Base-by-base conservation (phyloP, 768 basidiomycete species). In the Russula foetens region DNA sequence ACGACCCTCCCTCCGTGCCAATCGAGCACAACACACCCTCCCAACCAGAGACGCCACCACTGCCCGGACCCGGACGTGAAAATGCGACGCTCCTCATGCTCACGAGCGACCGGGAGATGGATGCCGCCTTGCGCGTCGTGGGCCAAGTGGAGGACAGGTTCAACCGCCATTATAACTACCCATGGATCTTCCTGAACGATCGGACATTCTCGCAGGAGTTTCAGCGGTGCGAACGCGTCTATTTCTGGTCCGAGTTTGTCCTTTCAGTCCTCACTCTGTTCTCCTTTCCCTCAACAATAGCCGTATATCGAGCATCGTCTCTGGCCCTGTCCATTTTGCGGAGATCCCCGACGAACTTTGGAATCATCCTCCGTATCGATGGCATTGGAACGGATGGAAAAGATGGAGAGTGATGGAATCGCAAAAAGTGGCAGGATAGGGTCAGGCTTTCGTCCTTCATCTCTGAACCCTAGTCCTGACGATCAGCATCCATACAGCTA, bases 111-210 rank as follows among this genome's bases (percentile, higher is more conserved):
- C 72, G 74, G 33, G 88, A 90, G 60, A 66, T 86, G 7, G 64
- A 77, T n/a, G 77, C 79, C 19, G 80, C 85, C 49, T 72, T 87
- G 55, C 73, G 74, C 41, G 87, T 84, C 63, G 84, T 93, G 65
- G 80, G 80, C 63, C 81, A 88, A 70, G 73, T 92, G 74, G 96
- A 98, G 74, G 87, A 91, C 69, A 77, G 88, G 43, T 97, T 97
- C 75, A 98, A 98, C 72, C 75, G 76, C 46, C 81, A 78, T 61
- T 88, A 82, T 66, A 77, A 80, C 21, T 96, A 97, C 68, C 90
- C 92, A 4, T 97, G 90, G 71, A 85, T 92, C 28, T 88, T 97
- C 73, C 75, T 98, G 60, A 96, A 96, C 69, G 93, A 97, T 50
- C 81, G 82, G 63, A 81, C 83, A 0, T 96, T 96, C 71, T 75